Percentiles rank a stretch among this genome's conserved stretches.
These are phyloP conservation scores for Zygosaccharomyces bisporus DNA, from an alignment of 805 yeast genomes.

Conservation along the genomic window DNA sequence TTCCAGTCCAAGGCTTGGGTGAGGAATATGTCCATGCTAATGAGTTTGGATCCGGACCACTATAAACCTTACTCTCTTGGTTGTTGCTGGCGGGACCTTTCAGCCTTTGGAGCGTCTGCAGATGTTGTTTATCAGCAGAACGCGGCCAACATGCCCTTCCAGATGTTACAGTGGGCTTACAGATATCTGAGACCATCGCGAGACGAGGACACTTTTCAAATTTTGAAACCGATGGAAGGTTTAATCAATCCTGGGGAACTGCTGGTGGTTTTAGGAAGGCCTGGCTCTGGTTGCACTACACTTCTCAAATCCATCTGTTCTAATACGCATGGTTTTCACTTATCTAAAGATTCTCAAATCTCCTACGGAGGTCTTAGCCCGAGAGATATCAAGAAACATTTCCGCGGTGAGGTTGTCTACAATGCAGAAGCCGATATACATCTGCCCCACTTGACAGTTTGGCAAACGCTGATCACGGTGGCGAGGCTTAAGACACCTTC, in stretches of 20 bases:
- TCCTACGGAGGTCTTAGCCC: slow-evolving; percentile 55
- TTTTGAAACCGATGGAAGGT: slow-evolving; percentile 65
- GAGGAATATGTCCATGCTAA: slow-evolving; percentile 54
- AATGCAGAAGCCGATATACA: slow-evolving; percentile 67
- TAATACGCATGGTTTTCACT: slow-evolving; percentile 55
- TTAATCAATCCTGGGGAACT: slow-evolving; percentile 58
- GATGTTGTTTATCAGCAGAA: slow-evolving; percentile 67
- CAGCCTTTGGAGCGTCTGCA: slow-evolving; percentile 62
- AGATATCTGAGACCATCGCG: slow-evolving; percentile 23
- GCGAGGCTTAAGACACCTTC: slow-evolving; percentile 59
- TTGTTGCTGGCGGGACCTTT: slow-evolving; percentile 52
- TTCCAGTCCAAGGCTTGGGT: slow-evolving; percentile 66
- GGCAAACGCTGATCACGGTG: slow-evolving; percentile 60
- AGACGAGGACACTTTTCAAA: slow-evolving; percentile 42
- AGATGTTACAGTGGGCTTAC: slow-evolving; percentile 25
- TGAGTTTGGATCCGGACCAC: slow-evolving; percentile 54
- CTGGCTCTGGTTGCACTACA: slow-evolving; percentile 77
- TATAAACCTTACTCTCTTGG: slow-evolving; percentile 60
- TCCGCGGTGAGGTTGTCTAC: slow-evolving; percentile 66
- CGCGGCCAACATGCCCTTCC: slow-evolving; percentile 43
- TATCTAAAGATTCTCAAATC: slow-evolving; percentile 45
- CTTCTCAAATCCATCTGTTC: slow-evolving; percentile 56
- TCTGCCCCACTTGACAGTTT: slow-evolving; percentile 65
- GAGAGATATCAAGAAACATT: slow-evolving; percentile 47
- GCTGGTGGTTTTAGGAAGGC: slow-evolving; percentile 68